Conservation (phyloP, 768 basidiomycete species). For the Pulveroboletus sp. region DNA sequence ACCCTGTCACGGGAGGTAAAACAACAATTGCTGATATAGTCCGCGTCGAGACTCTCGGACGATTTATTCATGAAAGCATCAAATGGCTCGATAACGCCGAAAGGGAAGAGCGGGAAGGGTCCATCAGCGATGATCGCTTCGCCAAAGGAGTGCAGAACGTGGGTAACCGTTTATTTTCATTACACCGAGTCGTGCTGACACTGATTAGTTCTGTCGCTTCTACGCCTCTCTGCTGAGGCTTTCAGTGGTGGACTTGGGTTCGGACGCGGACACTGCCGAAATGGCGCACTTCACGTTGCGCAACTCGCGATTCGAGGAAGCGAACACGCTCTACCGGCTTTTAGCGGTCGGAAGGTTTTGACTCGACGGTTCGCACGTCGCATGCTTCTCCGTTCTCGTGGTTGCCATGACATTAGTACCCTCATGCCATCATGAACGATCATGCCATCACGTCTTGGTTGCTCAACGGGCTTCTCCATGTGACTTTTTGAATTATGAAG, state of each 20-base stretch:
- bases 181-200: constrained; percentile 3
- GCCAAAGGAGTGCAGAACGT: constrained; percentile 72
- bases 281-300: constrained; percentile 75
- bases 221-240: constrained; percentile 67
- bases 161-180: constrained; percentile 22
- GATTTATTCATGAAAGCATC: constrained; percentile 68
- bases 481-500: constrained; percentile 20
- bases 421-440: too few species aligned
- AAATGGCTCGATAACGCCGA: constrained; percentile 69
- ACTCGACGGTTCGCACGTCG: not conserved
- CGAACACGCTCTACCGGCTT: constrained; percentile 64
- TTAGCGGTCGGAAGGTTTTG: constrained; percentile 44
- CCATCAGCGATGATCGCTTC: constrained; percentile 68
- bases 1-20: constrained; percentile 39
- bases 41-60: constrained; percentile 60
- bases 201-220: constrained; percentile 66
- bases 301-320: constrained; percentile 72
- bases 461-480: constrained; percentile 1
- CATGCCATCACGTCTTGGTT: too few species aligned
- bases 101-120: constrained; percentile 61
- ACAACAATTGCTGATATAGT: constrained; percentile 65
- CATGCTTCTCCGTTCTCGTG: not conserved
- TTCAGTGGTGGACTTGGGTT: constrained; percentile 54
- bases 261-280: constrained; percentile 70
- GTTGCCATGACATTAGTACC: not conserved